Conservation (phyloP, 2,329 filamentous ascomycete genomes). For the Epichloe brachyelytri region DNA sequence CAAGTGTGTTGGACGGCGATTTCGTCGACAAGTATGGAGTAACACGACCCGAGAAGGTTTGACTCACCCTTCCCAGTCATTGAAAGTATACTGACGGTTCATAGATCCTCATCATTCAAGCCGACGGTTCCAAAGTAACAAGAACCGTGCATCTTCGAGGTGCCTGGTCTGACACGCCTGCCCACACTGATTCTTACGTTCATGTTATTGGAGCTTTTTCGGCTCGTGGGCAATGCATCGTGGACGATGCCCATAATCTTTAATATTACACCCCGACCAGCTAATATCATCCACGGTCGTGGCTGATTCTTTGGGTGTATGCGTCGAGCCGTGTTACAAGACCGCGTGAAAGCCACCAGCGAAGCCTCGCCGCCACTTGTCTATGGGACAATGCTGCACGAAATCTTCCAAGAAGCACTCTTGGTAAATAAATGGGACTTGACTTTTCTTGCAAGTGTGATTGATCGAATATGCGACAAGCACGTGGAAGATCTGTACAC, state of each 20-base stretch:
- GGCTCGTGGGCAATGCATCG: constrained; percentile 55
- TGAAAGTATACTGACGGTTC: constrained; percentile 8
- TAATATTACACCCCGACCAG: constrained; percentile 91
- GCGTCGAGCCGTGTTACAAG: constrained; percentile 82
- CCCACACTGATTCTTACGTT: constrained; percentile 61
- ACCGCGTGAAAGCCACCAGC: constrained; percentile 83
- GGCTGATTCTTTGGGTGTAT: constrained; percentile 87
- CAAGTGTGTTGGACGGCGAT: constrained; percentile 55
- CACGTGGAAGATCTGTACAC: constrained; percentile 85
- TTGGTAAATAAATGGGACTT: constrained; percentile 71
- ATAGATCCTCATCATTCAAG: constrained; percentile 69
- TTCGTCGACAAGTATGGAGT: constrained; percentile 53
- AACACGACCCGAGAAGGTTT: constrained; percentile 58
- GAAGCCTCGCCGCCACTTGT: constrained; percentile 69
- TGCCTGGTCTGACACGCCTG: constrained; percentile 75
- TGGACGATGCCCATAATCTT: constrained; percentile 74
- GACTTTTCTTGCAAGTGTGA: constrained; percentile 50
- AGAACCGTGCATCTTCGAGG: constrained; percentile 66
- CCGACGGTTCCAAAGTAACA: constrained; percentile 54
- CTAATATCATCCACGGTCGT: constrained; percentile 90
- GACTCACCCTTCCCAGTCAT: background rate
- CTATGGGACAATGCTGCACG: constrained; percentile 87
- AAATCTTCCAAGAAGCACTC: constrained; percentile 86
- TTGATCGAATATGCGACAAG: constrained; percentile 55
- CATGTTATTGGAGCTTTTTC: constrained; percentile 77